Percentiles rank a stretch among this genome's conserved stretches.
These are phyloP conservation scores for Actinomortierella ambigua DNA, from an alignment of 371 early-diverging fungal species.

Conservation along the genomic window DNA sequence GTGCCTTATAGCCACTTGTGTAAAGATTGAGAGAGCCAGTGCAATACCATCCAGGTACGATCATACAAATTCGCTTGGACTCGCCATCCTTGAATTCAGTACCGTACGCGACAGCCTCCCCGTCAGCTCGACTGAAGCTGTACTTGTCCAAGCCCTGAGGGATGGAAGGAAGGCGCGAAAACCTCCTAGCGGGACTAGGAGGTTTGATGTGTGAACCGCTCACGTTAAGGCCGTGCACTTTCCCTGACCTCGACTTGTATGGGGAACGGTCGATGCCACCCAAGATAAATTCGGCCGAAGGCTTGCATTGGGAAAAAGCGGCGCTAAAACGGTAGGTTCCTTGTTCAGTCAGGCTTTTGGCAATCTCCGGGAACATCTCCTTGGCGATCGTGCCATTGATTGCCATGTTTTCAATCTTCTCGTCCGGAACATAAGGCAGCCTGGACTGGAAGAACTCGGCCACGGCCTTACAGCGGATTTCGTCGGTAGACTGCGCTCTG, in stretches of 20 bases:
- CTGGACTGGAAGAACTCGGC: slow-evolving; percentile 14
- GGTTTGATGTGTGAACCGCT: slow-evolving; percentile 12
- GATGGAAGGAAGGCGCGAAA: slow-evolving; percentile 10
- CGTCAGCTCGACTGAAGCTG: slow-evolving; percentile 8
- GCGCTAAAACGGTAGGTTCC: slow-evolving; percentile 14
- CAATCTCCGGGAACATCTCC: slow-evolving; percentile 23
- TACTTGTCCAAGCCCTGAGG: slow-evolving; percentile 9
- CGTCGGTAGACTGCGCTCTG: slow-evolving; percentile 8
- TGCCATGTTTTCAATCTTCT: slow-evolving; percentile 10
- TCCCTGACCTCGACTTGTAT: slow-evolving; percentile 10
- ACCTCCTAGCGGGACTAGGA: not conserved
- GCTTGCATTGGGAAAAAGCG: slow-evolving; percentile 6
- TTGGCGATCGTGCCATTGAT: slow-evolving; percentile 15
- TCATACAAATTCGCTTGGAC: slow-evolving; percentile 15
- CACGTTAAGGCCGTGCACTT: slow-evolving; percentile 14
- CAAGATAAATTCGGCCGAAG: slow-evolving; percentile 8
- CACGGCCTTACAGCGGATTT: slow-evolving; percentile 16
- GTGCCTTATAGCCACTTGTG: slow-evolving; percentile 3
- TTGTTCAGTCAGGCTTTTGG: slow-evolving; percentile 6
- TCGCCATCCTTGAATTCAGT: slow-evolving; percentile 10
- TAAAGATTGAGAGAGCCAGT: slow-evolving; percentile 14
- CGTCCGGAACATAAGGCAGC: slow-evolving; percentile 10
- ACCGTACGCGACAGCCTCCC: slow-evolving; percentile 7
- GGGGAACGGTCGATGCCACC: slow-evolving; percentile 16
- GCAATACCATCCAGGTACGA: slow-evolving; percentile 20